Base-by-base conservation (phyloP, 1,284 basidiomycete species). In the Lignosus rhinocerotis region DNA sequence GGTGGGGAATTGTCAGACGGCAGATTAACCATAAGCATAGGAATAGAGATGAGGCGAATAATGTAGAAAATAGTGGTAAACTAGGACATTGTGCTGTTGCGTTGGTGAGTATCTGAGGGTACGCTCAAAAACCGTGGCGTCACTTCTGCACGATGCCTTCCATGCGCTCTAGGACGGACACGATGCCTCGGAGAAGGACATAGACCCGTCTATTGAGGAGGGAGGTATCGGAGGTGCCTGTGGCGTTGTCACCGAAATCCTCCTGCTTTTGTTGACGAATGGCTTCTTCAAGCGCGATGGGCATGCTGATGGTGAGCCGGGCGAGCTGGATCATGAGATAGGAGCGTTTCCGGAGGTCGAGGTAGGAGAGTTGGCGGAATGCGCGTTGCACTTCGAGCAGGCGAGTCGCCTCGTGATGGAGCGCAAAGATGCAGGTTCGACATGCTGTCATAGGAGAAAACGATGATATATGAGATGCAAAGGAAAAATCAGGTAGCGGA, bases 361-460 rank as follows among this genome's bases (percentile, higher is more conserved):
- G 84, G 69, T 92, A 93, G 9, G 88, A 84, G 38, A 94, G 80
- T 56, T 85, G 81, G 34, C 87, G 83, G 61, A 94, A 86, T 5
- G 84, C 83, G 63, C 87, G 84, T 67, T 93, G 91, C 12, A 93
- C 82, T 69, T 93, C 92, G 63, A 93, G 82, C 8, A 93, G 80
- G 31, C 87, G 83, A 12, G 82, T 78, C 59, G 93, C 80, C 66
- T 93, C 87, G 39, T 84, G 75, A 69, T 90, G 87, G 8, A 94
- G 79, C 3, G 90, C 82, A 56, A 86, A 80, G 36, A 93, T 78
- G 67, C 92, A 92, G 32, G 88, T 86, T 44, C 89, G 85, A 63
- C 90, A 93, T n/a, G 87, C 90, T 91, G 67, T 11, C 42, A 16
- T 7, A 10, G n/a, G 55, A 25, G 41, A 33, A 36, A 21, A 41